These are phyloP conservation scores for Galeopsis tetrahit DNA, from an alignment of 257 asterid genomes.

Conservation along the genomic window DNA sequence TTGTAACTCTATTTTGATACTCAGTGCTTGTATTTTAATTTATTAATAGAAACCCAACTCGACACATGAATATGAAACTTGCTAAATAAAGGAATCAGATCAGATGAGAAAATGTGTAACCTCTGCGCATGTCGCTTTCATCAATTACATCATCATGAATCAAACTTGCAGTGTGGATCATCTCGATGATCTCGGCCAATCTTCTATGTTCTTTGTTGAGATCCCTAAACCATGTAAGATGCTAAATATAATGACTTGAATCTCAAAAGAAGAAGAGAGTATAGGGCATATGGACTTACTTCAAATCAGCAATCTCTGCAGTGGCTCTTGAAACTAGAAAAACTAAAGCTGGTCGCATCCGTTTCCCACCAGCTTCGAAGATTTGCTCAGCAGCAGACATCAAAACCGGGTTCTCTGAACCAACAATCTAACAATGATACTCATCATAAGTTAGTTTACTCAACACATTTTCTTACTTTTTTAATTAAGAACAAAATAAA, in stretches of 20 bases:
- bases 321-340: constrained; percentile 94
- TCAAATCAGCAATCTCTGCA: constrained; percentile 71
- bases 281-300: constrained; percentile 48
- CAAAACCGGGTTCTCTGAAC: constrained; percentile 94
- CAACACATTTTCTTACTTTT: not conserved
- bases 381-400: constrained; percentile 99
- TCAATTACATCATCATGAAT: constrained; percentile 95
- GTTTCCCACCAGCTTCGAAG: constrained; percentile 96
- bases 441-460: constrained; percentile 36
- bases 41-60: not conserved
- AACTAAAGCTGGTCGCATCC: constrained; percentile 94
- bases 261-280: constrained; percentile 21
- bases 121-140: constrained; percentile 95
- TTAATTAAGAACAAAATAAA: not conserved
- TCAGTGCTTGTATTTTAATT: too few species aligned
- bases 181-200: constrained; percentile 95
- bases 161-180: constrained; percentile 98
- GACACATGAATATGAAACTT: not conserved
- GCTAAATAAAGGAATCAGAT: not conserved
- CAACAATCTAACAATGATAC: constrained; percentile 70
- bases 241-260: not conserved
- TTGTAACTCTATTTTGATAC: too few species aligned
- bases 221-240: constrained; percentile 57
- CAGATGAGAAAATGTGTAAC: constrained; percentile 41
- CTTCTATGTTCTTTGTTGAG: constrained; percentile 86